These are phyloP conservation scores for Thermothielavioides terrestris DNA, from an alignment of 495 filamentous ascomycete species.

Conservation along the genomic window DNA sequence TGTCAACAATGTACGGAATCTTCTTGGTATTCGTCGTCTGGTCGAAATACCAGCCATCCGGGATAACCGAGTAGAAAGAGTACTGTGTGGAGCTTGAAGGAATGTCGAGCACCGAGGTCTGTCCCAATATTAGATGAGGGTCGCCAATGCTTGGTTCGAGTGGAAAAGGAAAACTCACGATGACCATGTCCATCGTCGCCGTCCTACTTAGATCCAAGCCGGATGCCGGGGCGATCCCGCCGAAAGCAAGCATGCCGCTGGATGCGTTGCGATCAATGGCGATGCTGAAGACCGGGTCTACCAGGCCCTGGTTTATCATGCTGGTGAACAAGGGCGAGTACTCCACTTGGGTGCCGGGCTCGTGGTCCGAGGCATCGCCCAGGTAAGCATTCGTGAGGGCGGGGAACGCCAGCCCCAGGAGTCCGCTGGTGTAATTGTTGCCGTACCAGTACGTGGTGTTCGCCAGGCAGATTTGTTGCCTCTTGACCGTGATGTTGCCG, in stretches of 20 bases:
- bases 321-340: slow-evolving; percentile 53
- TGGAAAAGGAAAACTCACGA: slow-evolving; percentile 23
- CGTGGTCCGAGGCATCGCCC: slow-evolving; percentile 21
- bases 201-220: slow-evolving; percentile 21
- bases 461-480: slow-evolving; percentile 40
- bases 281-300: slow-evolving; percentile 49
- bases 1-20: slow-evolving; percentile 41
- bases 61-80: slow-evolving; percentile 37
- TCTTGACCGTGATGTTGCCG: slow-evolving; percentile 44
- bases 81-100: slow-evolving; percentile 23
- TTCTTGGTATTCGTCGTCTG: slow-evolving; percentile 22
- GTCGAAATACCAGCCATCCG: slow-evolving; percentile 31
- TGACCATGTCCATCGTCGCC: slow-evolving; percentile 32
- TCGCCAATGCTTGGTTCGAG: not conserved
- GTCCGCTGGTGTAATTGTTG: slow-evolving; percentile 42
- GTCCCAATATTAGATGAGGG: not conserved
- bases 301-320: slow-evolving; percentile 45
- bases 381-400: slow-evolving; percentile 40
- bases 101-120: slow-evolving; percentile 21
- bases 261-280: slow-evolving; percentile 36
- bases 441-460: slow-evolving; percentile 36
- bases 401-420: slow-evolving; percentile 56
- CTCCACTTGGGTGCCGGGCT: slow-evolving; percentile 22
- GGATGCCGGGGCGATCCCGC: slow-evolving; percentile 35
- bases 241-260: slow-evolving; percentile 43